Base-by-base conservation (phyloP, 768 basidiomycete genomes). In the Udeniomyces megalosporus region DNA sequence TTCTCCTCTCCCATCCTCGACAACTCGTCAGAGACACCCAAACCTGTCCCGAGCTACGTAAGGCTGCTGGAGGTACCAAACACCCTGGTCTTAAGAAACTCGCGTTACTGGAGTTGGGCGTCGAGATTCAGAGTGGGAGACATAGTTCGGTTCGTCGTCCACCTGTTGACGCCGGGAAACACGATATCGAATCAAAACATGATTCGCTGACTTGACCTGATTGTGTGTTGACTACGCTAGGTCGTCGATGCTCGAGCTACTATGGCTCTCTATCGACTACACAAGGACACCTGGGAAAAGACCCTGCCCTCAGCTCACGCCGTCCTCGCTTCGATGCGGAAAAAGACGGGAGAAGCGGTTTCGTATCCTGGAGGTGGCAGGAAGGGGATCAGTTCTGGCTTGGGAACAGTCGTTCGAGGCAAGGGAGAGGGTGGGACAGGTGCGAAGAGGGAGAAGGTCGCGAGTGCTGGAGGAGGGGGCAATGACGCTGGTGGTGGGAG, bases 241-340 rank as follows among this genome's bases (percentile, higher is more conserved):
- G 83, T 96, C 4, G 86, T 81, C 20, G 92, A 97, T 71, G 90
- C 92, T 0, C 80, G 92, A 56, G 93, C 92, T 0, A 87, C 91
- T 0, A 95, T 99, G 89, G 92, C 89, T 0, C 76, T 96, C 44
- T 96, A 86, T 72, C 80, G 90, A 7, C 70, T 92, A 20, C 79
- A 91, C 72, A 83, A 85, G 67, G 82, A 81, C 56, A 78, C 81
- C 51, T 97, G 88, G 88, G 92, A 97, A 67, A 42, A 42, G 17
- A 42, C 38, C 38, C 77, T 78, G n/a, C 72, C 74, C 4, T 71
- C 76, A 24, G 10, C 71, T 61, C 58, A 66, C 64, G 45, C 58
- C 70, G n/a, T 71, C 68, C 34, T 60, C 60, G 66, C 67, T 35
- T n/a, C 54, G 32, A 28, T 58, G 11, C 58, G 57, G 51, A 65